Conservation (phyloP, 169 alveolate genomes). For the Eimeria brunetti region DNA sequence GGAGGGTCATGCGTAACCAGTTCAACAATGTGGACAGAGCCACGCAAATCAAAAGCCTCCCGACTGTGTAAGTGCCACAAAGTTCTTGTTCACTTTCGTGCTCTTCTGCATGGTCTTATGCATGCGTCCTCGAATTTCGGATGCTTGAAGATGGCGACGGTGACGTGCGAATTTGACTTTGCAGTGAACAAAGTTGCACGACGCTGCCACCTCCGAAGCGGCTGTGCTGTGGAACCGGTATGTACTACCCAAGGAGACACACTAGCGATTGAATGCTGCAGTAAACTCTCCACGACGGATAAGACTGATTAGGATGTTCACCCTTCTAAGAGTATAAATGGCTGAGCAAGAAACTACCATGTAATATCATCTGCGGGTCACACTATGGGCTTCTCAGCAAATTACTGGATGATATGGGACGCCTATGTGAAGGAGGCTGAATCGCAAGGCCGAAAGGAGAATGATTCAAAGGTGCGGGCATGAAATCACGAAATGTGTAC, state of each 20-base stretch:
- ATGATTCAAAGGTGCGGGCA: slow-evolving; percentile 24
- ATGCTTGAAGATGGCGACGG: not conserved
- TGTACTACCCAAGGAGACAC: not conserved
- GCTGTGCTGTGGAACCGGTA: slow-evolving; percentile 66
- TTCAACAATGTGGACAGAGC: slow-evolving; percentile 95
- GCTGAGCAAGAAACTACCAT: not conserved
- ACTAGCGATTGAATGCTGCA: not conserved
- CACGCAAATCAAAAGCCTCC: slow-evolving; percentile 54
- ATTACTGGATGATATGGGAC: slow-evolving; percentile 94
- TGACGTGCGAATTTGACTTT: not conserved
- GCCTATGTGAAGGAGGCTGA: slow-evolving; percentile 93
- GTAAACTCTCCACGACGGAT: not conserved
- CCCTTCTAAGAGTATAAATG: not conserved
- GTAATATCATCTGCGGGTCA: not conserved
- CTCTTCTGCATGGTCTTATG: not conserved
- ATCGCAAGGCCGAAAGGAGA: slow-evolving; percentile 79
- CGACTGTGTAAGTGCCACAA: slow-evolving; percentile 11
- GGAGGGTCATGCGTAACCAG: slow-evolving; percentile 89
- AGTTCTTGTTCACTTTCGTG: not conserved
- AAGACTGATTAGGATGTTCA: not conserved
- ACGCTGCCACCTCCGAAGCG: slow-evolving; percentile 68
- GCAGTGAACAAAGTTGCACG: slow-evolving; percentile 56
- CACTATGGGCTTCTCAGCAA: slow-evolving; percentile 82
- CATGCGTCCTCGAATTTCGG: not conserved
- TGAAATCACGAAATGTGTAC: not conserved